A percentile compares a stretch with the other conserved stretches of the same genome.
Conservation (phyloP, 106 monocot species). For the Dactylorhiza incarnata region DNA sequence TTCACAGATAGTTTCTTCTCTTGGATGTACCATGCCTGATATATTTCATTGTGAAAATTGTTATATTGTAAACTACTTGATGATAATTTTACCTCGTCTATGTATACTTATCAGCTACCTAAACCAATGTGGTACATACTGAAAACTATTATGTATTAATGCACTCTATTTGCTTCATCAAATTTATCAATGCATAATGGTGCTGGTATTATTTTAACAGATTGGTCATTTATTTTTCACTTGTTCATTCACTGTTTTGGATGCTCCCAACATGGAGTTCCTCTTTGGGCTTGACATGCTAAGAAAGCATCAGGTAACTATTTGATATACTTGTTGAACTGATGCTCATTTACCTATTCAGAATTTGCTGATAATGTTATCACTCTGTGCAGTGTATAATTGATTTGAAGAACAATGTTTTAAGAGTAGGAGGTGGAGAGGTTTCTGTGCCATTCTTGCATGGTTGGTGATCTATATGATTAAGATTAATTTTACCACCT, state of each 20-base stretch:
- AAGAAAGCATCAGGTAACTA: constrained; percentile 86
- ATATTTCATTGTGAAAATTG: not conserved
- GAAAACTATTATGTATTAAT: not conserved
- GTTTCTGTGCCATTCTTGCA: constrained; percentile 98
- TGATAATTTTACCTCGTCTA: not conserved
- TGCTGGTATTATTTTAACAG: constrained; percentile 21
- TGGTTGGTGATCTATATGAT: constrained; percentile 36
- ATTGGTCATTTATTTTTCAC: constrained; percentile 87
- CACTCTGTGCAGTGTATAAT: constrained; percentile 67
- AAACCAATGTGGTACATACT: not conserved
- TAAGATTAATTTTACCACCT: not conserved
- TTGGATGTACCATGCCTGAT: too few relatives aligned
- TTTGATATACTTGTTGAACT: constrained; percentile 1
- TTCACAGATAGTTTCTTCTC: too few relatives aligned
- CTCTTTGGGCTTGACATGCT: constrained; percentile 93
- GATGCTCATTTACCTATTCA: not conserved
- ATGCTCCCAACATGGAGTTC: constrained; percentile 93
- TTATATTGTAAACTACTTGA: not conserved
- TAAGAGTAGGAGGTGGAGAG: constrained; percentile 95
- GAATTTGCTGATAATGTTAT: not conserved
- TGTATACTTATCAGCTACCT: not conserved
- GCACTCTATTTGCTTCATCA: not conserved
- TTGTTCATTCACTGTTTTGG: constrained; percentile 93
- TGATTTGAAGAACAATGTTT: constrained; percentile 96
- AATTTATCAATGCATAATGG: not conserved